phyloP scores from a whole-genome alignment of 768 basidiomycete species.

The Termitomyces eurrhizus region DNA sequence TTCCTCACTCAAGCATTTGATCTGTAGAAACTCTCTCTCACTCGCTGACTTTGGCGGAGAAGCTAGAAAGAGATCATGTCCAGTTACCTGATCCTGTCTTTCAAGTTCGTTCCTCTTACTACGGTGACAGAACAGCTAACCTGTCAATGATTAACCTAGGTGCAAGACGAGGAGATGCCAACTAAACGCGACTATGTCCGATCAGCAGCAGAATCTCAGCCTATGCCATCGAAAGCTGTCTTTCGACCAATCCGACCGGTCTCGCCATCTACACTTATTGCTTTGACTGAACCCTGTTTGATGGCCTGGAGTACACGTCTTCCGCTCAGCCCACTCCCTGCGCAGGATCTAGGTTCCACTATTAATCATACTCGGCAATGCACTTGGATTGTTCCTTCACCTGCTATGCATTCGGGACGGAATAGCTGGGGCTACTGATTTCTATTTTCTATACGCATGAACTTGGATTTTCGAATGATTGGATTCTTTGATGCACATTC shows the following conservation, averaged over 20 bases:
- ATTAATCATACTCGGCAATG: background rate
- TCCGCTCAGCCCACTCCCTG: background rate
- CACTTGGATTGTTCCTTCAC: background rate
- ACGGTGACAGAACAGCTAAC: too few species aligned
- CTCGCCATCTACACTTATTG: conserved; percentile 36
- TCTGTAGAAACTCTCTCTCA: conserved; percentile 5
- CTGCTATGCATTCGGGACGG: background rate
- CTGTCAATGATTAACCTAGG: background rate
- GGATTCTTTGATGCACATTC: background rate
- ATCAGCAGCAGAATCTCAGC: background rate
- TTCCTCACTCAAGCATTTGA: background rate
- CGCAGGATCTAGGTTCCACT: background rate
- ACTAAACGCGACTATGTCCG: background rate
- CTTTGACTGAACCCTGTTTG: conserved; percentile 39
- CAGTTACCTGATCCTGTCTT: background rate
- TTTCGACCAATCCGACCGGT: conserved; percentile 23
- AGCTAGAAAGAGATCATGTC: conserved; percentile 7
- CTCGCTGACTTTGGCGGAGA: conserved; percentile 12
- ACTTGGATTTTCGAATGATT: background rate
- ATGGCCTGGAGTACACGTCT: conserved; percentile 32
- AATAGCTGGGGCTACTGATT: conserved; percentile 13
- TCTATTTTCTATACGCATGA: background rate
- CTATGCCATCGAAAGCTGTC: background rate
- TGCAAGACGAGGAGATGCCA: background rate
- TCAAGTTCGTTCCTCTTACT: background rate